A percentile compares a stretch with the other conserved stretches of the same genome.
Evolutionary conservation across 1,284 basidiomycete genomes (phyloP).

Genomic region (Coniferiporia weirii): DNA sequence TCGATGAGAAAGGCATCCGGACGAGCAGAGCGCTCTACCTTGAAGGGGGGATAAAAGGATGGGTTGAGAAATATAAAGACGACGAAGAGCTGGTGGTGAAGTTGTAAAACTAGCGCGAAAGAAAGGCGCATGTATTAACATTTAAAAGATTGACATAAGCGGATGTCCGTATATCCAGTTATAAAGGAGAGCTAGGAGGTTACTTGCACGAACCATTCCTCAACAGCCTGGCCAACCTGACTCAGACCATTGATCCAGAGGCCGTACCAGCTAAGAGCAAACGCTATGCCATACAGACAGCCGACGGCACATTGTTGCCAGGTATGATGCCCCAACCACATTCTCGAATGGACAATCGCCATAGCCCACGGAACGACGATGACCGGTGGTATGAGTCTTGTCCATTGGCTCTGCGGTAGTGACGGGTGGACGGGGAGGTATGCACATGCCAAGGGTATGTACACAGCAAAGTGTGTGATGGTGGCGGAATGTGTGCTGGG

Average conservation of each 20-base stretch:
- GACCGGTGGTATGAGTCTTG: conserved; percentile 38
- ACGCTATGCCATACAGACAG: conserved; percentile 48
- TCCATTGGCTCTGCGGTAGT: conserved; percentile 30
- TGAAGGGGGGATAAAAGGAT: conserved; percentile 18
- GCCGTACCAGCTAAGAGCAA: conserved; percentile 56
- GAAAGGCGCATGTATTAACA: no score
- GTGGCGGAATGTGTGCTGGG: conserved; percentile 83
- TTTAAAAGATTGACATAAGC: no score
- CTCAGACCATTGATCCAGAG: conserved; percentile 40
- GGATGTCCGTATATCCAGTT: no score
- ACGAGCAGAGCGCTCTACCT: conserved; percentile 16
- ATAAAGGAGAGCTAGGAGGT: no score
- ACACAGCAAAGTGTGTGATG: conserved; percentile 68
- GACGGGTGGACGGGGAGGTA: conserved; percentile 48
- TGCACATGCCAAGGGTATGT: conserved; percentile 54
- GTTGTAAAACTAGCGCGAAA: neutral
- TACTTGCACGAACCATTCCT: neutral
- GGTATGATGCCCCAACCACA: conserved; percentile 82
- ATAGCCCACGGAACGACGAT: conserved; percentile 50
- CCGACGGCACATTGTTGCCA: conserved; percentile 71
- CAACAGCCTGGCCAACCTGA: conserved; percentile 5
- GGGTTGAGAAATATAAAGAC: conserved; percentile 15
- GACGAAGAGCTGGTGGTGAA: conserved; percentile 8
- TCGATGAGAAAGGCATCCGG: conserved; percentile 14
- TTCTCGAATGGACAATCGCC: conserved; percentile 59